Evolutionary conservation across 2,329 filamentous ascomycete species (phyloP), one percentile per base, ranked within the genome.

Genomic region (Colletotrichum plurivorum): DNA sequence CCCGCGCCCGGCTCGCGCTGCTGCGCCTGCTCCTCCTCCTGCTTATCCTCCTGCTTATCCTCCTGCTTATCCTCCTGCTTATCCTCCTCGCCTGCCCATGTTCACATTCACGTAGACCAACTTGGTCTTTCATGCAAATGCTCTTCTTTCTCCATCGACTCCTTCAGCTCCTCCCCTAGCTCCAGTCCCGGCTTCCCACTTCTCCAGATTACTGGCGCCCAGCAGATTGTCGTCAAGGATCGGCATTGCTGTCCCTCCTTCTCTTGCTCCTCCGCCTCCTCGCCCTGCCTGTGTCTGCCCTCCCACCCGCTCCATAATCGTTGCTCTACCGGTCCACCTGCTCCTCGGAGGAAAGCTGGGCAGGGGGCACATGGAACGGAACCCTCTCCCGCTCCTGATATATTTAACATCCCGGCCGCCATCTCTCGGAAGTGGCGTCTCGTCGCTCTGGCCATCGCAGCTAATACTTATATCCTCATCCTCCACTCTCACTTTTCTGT

Each of bases 311-410:
- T 51, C 61, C 49, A 55, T 31, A 31, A 31, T 66, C 48, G 49
- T 56, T 65, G 54, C 31, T 64, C 49, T 56, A 49, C 48, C 22
- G 53, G 65, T 58, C 53, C 46, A 49, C 60, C 60, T 31, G 31
- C 54, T 68, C 65, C 54, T 68, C 65, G 48, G 60, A 49, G 54
- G 27, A 54, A 58, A 58, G 53, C 48, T 64, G 53, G 48, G 58
- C 65, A 66, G 55, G 62, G 62, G 66, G 66, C 66, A 66, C 66
- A 66, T 69, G 62, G 62, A 66, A 41, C 62, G 22, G 31, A 45
- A 51, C 36, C 43, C 55, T 56, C 63, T 39, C 27, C 39, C 52
- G 39, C 63, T 56, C 63, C 67, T 58, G 53, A 57, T 70, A 70
- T 63, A 70, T 70, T 58, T 58, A 68, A 57, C 57, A 70, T 58